Base-by-base conservation (phyloP, 352 stramenopile species). In the Pythium guiyangense region DNA sequence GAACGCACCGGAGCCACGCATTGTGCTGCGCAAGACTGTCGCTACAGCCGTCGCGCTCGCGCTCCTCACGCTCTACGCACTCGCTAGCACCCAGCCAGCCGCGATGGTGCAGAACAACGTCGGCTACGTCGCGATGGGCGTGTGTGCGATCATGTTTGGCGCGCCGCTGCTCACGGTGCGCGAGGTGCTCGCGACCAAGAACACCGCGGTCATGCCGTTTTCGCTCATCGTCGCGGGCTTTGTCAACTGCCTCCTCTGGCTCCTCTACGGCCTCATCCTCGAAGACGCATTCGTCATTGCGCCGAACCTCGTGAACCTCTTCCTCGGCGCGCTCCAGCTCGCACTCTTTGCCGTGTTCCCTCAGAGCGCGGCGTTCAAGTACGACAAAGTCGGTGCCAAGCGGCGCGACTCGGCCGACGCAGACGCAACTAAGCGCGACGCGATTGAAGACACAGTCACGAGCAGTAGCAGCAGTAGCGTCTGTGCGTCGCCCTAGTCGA, bases 61-160 rank as follows among this genome's bases (percentile, higher is more conserved):
- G 4, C 54, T 74, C 14, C 60, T 90, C 5, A 49, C 72, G 35
- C 42, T 81, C 4, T 70, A 71, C 50, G 70, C 73, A 8, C 59
- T 82, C 22, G 67, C 66, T 18, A 67, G 55, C 31, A 53, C 55
- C 18, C 61, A 72, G 43, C 51, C 64, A 20, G 48, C 43, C n/a
- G 35, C 52, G 14, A 45, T 54, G 37, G 61, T 86, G 4, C 54
- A 84, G 29, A 50, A 71, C 27, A 62, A 71, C 47, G 64, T 92
- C 9, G 81, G 81, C 6, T 82, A 78, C 61, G 25, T 80, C 14
- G 72, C 75, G 10, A 80, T 92, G 43, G 66, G 57, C 22, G 68
- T 84, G 52, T 76, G 71, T 6, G 62, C 69, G 9, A 62, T 92
- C 54, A 89, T 90, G 73, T 81, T 86, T 52, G 76, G 60, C 26